A percentile compares a stretch with the other conserved stretches of the same genome.
Conservation (phyloP, 371 early-diverging fungal species). For the Quaeritorhiza haematococci region DNA sequence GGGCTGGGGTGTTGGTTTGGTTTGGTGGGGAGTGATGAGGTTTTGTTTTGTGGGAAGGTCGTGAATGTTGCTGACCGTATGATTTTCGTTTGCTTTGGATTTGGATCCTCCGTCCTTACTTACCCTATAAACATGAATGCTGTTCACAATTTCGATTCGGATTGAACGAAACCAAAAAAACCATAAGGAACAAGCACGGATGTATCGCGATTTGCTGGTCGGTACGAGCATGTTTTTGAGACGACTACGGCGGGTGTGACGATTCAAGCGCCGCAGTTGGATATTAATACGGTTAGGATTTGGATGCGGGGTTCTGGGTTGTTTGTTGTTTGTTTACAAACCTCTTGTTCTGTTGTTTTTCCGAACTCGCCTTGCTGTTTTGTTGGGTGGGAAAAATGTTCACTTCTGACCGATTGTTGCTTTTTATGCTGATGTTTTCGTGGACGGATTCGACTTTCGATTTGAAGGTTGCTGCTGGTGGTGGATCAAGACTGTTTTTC, state of each 20-base stretch:
- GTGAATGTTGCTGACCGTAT: no score
- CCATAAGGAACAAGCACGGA: constrained; percentile 78
- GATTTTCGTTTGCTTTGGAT: not conserved
- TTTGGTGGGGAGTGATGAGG: not conserved
- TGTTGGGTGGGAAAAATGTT: no score
- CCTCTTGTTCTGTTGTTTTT: no score
- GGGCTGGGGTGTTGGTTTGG: constrained; percentile 39
- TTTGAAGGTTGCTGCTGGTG: constrained; percentile 82
- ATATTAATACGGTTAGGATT: constrained; percentile 85
- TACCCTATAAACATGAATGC: no score
- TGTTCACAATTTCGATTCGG: no score
- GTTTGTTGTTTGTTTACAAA: no score
- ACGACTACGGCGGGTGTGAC: constrained; percentile 91
- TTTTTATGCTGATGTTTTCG: no score
- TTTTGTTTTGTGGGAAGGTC: not conserved
- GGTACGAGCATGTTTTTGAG: constrained; percentile 90
- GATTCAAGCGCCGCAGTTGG: constrained; percentile 91
- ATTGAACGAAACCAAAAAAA: no score
- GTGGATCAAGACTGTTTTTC: constrained; percentile 89
- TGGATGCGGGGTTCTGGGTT: no score
- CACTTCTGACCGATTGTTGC: no score
- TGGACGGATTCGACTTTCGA: not conserved
- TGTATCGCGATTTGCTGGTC: constrained; percentile 87
- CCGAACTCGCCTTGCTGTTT: no score
- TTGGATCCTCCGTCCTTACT: not conserved